Conservation (phyloP, 73 alveolate species). For the Paramecium sexaurelia region DNA sequence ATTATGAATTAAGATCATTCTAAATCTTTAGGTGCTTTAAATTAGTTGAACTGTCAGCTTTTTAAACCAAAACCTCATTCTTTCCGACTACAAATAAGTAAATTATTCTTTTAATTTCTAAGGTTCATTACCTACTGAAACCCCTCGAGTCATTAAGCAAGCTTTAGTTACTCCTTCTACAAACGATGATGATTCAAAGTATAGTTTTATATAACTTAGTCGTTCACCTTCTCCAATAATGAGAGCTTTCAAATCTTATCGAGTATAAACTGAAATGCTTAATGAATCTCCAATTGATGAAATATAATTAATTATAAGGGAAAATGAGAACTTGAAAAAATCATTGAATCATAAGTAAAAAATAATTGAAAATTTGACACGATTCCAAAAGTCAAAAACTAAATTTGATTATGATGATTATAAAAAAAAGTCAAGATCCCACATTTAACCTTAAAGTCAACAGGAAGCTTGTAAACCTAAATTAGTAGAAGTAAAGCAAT, state of each 20-base stretch:
- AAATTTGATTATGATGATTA: neutral
- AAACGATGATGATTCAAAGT: slow-evolving; percentile 16
- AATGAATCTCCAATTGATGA: slow-evolving; percentile 1
- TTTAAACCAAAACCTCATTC: slow-evolving; percentile 13
- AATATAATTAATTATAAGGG: neutral
- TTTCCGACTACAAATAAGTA: neutral
- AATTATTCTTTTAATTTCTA: neutral
- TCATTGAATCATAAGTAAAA: neutral
- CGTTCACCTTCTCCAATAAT: neutral
- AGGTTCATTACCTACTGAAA: neutral
- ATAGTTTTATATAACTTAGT: neutral
- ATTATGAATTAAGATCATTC: slow-evolving; percentile 11
- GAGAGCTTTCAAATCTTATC: neutral
- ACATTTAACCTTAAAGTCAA: neutral
- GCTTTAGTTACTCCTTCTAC: neutral
- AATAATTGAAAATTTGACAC: neutral
- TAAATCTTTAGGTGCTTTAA: neutral
- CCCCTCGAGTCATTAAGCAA: neutral
- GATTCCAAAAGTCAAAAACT: neutral
- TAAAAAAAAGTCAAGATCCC: neutral
- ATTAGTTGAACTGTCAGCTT: neutral
- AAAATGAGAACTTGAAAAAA: neutral
- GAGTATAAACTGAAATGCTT: neutral
- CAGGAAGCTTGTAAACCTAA: neutral
- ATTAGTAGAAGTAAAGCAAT: neutral